These are phyloP conservation scores for Boletus austroedulis DNA, from an alignment of 1,284 basidiomycete genomes.

Conservation along the genomic window DNA sequence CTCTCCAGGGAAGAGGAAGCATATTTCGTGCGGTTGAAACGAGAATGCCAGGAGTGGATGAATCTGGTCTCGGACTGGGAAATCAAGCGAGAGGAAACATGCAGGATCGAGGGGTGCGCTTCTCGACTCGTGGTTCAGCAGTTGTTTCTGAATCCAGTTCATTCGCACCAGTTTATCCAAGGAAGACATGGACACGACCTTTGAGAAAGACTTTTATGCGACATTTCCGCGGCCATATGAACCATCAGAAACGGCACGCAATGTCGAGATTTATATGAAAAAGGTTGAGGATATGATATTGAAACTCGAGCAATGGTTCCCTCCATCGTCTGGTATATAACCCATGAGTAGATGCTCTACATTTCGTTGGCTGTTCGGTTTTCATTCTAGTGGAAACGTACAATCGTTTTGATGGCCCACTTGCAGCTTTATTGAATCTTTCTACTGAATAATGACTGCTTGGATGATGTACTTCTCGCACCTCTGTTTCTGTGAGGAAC, in stretches of 20 bases:
- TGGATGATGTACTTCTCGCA: too few relatives aligned
- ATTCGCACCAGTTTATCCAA: conserved; percentile 8
- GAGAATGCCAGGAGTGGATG: conserved; percentile 25
- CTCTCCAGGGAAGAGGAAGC: conserved; percentile 33
- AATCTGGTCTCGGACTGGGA: conserved; percentile 32
- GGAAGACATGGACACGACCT: conserved; percentile 10
- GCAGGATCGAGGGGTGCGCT: conserved; percentile 21
- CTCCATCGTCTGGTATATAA: conserved; percentile 1
- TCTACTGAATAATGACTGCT: too few relatives aligned
- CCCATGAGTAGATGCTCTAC: background rate
- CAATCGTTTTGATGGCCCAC: background rate
- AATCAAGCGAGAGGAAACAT: conserved; percentile 16
- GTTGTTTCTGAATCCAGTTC: background rate
- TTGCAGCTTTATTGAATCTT: background rate
- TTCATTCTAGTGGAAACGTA: background rate
- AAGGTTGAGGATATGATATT: conserved; percentile 28
- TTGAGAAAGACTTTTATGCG: conserved; percentile 20
- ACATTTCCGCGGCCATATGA: conserved; percentile 22
- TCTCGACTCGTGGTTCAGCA: background rate
- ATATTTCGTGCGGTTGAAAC: conserved; percentile 25
- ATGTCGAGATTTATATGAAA: conserved; percentile 25
- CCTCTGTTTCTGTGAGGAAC: too few relatives aligned
- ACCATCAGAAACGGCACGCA: conserved; percentile 6
- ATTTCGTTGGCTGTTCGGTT: background rate
- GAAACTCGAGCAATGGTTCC: conserved; percentile 29